Evolutionary conservation across 176 grass and related monocot species (phyloP), one percentile per base, ranked within the genome.

Genomic region (Musa acuminata): DNA sequence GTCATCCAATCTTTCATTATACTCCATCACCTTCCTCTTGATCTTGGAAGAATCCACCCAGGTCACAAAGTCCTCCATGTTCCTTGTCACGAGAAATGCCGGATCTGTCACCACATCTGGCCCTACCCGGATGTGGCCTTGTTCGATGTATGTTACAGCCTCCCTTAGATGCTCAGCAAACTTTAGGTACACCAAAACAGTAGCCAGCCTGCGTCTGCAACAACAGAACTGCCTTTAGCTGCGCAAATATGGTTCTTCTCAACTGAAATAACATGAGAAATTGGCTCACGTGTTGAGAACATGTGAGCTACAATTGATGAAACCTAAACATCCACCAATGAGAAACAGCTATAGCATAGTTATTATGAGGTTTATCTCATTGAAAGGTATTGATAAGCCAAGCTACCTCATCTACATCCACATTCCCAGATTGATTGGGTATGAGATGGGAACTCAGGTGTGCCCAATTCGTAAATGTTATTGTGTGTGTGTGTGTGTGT

Each of bases 51-150:
- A 93, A 76, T 98, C 90, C 49, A 93, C 88, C 88, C 90, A 98
- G 51, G 90, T 91, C 51, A 98, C 78, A 64, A 98, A 98, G 72
- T 98, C 95, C 75, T 98, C 88, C 95, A 93, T 89, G 89, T 98
- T 98, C 82, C 84, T 91, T 1, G 90, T 98, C 53, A 94, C 95
- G 50, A 93, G 88, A 71, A 87, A 98, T 20, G 95, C 86, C 26
- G 95, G 88, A 78, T 98, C 86, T 0, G 88, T 87, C 49, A 98
- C 78, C 0, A 82, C 87, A 21, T 98, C 88, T 62, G 95, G 86
- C 19, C 86, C 95, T 23, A 98, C 88, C 9, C 88, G 86, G 43
- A 94, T 80, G 82, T 97, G 94, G 1, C 87, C 85, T 73, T 93
- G 94, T 67, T 97, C 77, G 11, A 97, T 89, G 75, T 93, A 98